Base-by-base conservation (phyloP, 2,329 filamentous ascomycete species). In the Purpureocillium takamizusanense region DNA sequence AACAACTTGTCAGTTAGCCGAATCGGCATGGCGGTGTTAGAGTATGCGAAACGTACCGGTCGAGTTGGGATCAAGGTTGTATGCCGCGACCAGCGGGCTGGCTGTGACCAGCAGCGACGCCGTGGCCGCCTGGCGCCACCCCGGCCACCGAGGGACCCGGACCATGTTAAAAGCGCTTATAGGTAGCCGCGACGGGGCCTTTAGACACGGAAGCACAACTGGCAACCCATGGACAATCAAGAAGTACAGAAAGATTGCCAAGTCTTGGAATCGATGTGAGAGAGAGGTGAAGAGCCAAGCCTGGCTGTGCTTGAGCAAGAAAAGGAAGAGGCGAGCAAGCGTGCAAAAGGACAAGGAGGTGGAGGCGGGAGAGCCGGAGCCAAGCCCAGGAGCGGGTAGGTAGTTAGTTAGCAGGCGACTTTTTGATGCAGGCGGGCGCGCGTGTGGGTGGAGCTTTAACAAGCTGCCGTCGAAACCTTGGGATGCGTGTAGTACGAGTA, bases 31-130 rank as follows among this genome's bases (percentile, higher is more conserved):
- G 21, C 21, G 21, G 10, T 10, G 21, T 25, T 25, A n/a, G n/a
- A n/a, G n/a, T n/a, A n/a, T 25, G 21, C 6, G 21, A 25, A 5
- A 7, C 11, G 28, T 47, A 65, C 61, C 48, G 8, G 53, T 54
- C 31, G 61, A 63, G 40, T 61, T 52, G 23, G 59, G 54, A 41
- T 65, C 51, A 39, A 66, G 47, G 23, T 61, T 41, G 40, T 64
- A 66, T 30, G 58, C 60, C 12, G 35, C 39, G 30, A 53, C 45
- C 21, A 59, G 42, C 36, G 42, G 44, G 37, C 42, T 50, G 14
- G 51, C 37, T 33, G 48, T 42, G 25, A 59, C 41, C 31, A 61
- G 40, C 30, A 56, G 21, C 7, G 36, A 31, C 9, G 45, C 40
- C 18, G 50, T 36, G 32, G 54, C 40, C 30, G 53, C 42, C 36